A percentile compares a stretch with the other conserved stretches of the same genome.
Conservation (phyloP, 305 asterid genomes). For the Fraxinus nigra region DNA sequence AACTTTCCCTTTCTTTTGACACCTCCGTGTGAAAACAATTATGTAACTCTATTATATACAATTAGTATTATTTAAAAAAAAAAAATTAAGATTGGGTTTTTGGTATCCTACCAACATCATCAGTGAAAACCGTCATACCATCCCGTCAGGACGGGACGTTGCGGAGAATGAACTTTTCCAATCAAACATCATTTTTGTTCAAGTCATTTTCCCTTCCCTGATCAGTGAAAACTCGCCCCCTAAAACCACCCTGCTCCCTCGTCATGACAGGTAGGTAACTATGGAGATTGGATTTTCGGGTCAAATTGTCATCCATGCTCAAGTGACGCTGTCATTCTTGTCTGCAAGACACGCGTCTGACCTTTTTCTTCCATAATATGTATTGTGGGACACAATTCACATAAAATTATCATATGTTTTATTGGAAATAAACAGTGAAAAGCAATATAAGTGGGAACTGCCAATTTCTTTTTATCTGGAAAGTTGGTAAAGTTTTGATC, state of each 20-base stretch:
- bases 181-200: not conserved
- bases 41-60: no score
- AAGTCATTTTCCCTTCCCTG: not conserved
- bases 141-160: not conserved
- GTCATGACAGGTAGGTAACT: not conserved
- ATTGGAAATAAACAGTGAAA: not conserved
- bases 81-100: not conserved
- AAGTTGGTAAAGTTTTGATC: not conserved
- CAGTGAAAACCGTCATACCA: no score
- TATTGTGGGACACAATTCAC: not conserved
- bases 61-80: no score
- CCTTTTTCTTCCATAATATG: not conserved
- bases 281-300: not conserved
- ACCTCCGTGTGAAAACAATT: no score
- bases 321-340: not conserved
- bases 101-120: not conserved
- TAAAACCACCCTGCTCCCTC: not conserved
- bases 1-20: no score
- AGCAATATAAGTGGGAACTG: not conserved
- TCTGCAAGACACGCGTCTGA: not conserved
- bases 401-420: not conserved
- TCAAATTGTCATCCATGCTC: not conserved
- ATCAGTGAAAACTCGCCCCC: not conserved
- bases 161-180: not conserved
- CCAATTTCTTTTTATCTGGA: not conserved